phyloP scores from a whole-genome alignment of 2,329 filamentous ascomycete species.

The Chaetomium sp. region DNA sequence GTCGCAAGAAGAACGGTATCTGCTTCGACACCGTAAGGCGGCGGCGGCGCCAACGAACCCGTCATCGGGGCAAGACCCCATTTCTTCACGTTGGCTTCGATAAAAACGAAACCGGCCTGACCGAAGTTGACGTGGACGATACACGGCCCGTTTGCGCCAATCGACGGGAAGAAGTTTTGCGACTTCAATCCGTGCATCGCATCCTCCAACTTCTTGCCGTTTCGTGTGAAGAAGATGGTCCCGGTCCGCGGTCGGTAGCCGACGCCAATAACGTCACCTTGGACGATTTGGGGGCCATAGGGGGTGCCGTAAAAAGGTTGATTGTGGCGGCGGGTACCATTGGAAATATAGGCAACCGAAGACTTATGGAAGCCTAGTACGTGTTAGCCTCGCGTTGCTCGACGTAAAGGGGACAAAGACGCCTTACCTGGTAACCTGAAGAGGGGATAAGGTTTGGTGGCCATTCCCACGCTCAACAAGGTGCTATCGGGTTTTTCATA shows the following conservation, averaged over 20 bases:
- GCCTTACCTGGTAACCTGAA: conserved; percentile 86
- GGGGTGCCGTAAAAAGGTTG: conserved; percentile 81
- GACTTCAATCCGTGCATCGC: conserved; percentile 89
- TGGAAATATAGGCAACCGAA: conserved; percentile 88
- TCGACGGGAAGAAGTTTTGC: conserved; percentile 95
- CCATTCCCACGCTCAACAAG: conserved; percentile 86
- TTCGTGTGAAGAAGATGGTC: conserved; percentile 96
- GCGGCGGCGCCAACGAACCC: conserved; percentile 89
- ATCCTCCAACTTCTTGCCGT: conserved; percentile 96
- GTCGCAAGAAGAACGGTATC: conserved; percentile 93
- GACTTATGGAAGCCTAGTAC: conserved; percentile 81
- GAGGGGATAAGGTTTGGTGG: conserved; percentile 94
- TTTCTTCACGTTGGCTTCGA: conserved; percentile 99
- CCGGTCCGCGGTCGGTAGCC: conserved; percentile 94
- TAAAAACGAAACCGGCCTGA: conserved; percentile 97
- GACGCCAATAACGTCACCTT: conserved; percentile 94
- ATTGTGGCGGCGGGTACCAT: conserved; percentile 83
- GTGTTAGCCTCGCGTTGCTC: conserved; percentile 16
- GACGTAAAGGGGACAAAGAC: conserved; percentile 1
- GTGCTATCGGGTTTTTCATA: conserved; percentile 95
- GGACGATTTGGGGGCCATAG: conserved; percentile 83
- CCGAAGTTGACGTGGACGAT: conserved; percentile 96
- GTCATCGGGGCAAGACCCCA: conserved; percentile 97
- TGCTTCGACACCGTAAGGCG: conserved; percentile 95
- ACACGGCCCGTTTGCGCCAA: conserved; percentile 94